These are phyloP conservation scores for Irpex sp. DNA, from an alignment of 1,284 basidiomycete genomes.

Conservation along the genomic window DNA sequence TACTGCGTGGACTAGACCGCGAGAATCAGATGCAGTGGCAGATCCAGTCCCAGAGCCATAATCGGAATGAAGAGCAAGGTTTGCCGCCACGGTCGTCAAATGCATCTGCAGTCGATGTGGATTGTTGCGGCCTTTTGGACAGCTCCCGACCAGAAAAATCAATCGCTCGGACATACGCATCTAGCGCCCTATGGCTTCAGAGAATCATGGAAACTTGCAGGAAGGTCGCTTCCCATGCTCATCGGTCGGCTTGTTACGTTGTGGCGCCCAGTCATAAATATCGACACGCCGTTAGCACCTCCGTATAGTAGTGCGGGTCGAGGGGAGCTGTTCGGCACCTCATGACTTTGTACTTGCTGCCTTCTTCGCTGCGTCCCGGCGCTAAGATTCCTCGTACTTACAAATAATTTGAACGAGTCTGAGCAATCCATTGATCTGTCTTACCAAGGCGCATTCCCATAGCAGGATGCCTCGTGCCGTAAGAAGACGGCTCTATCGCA, in stretches of 20 bases:
- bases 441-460: not conserved
- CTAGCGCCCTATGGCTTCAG: not conserved
- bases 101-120: not conserved
- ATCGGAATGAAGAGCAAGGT: not conserved
- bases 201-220: not conserved
- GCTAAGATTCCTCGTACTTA: not conserved
- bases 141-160: not conserved
- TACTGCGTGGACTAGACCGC: not conserved
- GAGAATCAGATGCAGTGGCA: not conserved
- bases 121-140: not conserved
- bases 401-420: not conserved
- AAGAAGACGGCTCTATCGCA: not conserved
- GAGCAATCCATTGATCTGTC: conserved; percentile 2
- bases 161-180: not conserved
- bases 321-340: not conserved
- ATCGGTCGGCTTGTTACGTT: not conserved
- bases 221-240: not conserved
- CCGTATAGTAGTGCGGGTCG: not conserved
- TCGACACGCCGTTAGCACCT: not conserved
- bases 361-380: not conserved
- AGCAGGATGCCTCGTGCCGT: not conserved
- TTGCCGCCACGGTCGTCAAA: not conserved
- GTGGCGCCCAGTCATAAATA: not conserved
- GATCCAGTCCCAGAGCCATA: not conserved
- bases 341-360: not conserved